A percentile compares a stretch with the other conserved stretches of the same genome.
phyloP scores from a whole-genome alignment of 2,329 filamentous ascomycete species.

The Chrysosporium queenslandicum region DNA sequence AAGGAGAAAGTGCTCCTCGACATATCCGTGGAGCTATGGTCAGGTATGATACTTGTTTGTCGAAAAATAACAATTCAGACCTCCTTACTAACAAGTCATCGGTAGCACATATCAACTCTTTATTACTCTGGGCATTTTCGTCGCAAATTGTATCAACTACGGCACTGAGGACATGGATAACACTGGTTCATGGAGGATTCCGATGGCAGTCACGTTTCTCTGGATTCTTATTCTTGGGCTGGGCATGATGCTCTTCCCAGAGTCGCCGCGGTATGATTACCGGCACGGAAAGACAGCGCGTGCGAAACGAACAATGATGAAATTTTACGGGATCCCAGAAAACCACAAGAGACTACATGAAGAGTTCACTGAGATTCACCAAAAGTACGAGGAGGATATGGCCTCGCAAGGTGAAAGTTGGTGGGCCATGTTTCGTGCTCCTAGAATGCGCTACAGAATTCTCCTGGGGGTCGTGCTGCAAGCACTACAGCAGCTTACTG shows the following conservation, averaged over 20 bases:
- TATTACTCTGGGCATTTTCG: conserved; percentile 42
- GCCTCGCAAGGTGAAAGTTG: conserved; percentile 33
- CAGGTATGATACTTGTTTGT: conserved; percentile 19
- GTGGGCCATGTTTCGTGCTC: conserved; percentile 40
- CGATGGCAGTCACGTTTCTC: conserved; percentile 50
- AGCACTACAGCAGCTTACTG: conserved; percentile 41
- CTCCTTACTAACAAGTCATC: not conserved
- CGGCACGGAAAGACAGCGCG: conserved; percentile 44
- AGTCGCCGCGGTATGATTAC: conserved; percentile 51
- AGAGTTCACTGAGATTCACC: conserved; percentile 50
- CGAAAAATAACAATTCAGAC: not conserved
- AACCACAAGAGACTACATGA: conserved; percentile 47
- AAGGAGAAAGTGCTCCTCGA: conserved; percentile 38
- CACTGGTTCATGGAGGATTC: conserved; percentile 41
- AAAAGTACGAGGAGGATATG: conserved; percentile 48
- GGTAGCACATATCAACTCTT: conserved; percentile 41
- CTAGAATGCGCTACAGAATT: conserved; percentile 40
- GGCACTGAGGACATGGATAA: conserved; percentile 34
- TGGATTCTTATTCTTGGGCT: conserved; percentile 47
- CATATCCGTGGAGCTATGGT: conserved; percentile 42
- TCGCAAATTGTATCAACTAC: conserved; percentile 42
- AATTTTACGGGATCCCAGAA: conserved; percentile 46
- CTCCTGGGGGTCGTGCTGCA: conserved; percentile 39
- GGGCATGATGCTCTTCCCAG: conserved; percentile 48
- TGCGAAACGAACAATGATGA: conserved; percentile 45